A percentile compares a stretch with the other conserved stretches of the same genome.
These are phyloP conservation scores for Botrytis pseudocinerea DNA, from an alignment of 2,329 filamentous ascomycete species.

Conservation along the genomic window DNA sequence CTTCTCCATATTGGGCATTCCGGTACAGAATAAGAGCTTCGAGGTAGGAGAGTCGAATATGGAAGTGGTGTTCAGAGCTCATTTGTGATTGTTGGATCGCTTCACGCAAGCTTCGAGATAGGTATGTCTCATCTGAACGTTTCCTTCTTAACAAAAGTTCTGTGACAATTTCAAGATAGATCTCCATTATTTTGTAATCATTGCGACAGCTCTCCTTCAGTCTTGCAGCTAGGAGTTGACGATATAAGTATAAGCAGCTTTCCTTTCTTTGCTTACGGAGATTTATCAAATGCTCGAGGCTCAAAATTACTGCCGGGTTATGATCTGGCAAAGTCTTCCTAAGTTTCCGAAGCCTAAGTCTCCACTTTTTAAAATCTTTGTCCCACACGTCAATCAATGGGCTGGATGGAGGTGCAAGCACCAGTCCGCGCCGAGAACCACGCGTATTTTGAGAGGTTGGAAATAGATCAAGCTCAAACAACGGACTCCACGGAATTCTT, in stretches of 20 bases:
- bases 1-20: not conserved
- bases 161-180: not conserved
- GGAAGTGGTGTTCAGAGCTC: not conserved
- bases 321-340: not conserved
- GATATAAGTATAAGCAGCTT: accelerated
- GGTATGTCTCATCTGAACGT: not conserved
- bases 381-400: too few relatives aligned
- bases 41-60: not conserved
- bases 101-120: not conserved
- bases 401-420: accelerated
- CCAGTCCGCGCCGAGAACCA: accelerated
- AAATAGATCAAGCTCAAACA: slow-evolving; percentile 9
- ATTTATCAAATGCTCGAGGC: not conserved
- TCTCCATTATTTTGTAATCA: not conserved
- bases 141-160: accelerated
- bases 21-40: not conserved
- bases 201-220: not conserved
- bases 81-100: not conserved
- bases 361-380: not conserved
- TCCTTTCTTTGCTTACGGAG: accelerated
- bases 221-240: not conserved
- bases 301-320: not conserved
- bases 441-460: not conserved
- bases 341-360: not conserved
- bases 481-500: not conserved